Conservation (phyloP, 192 early-diverging fungal genomes). For the Backusella psychrophila region DNA sequence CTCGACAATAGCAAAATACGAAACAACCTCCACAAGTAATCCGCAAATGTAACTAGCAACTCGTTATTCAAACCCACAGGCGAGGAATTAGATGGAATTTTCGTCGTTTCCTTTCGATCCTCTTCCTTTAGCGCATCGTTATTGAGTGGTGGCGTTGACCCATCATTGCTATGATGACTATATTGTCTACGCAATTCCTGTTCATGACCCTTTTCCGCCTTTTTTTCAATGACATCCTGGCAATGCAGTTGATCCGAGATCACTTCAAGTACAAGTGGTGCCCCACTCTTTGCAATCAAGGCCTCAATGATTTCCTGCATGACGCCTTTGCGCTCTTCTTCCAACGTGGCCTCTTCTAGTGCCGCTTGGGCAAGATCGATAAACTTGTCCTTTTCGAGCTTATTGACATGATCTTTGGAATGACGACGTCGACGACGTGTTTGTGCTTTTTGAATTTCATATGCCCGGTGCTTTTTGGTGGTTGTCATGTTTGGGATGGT, state of each 20-base stretch:
- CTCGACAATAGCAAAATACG: conserved; percentile 21
- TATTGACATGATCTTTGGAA: background rate
- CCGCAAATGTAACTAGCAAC: background rate
- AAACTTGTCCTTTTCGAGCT: conserved; percentile 15
- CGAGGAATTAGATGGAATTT: background rate
- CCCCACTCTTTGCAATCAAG: conserved; percentile 20
- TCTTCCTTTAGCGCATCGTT: background rate
- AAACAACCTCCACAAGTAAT: conserved; percentile 29
- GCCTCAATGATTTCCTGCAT: conserved; percentile 34
- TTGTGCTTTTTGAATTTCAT: background rate
- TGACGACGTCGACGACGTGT: background rate
- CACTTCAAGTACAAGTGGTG: conserved; percentile 21
- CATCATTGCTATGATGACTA: background rate
- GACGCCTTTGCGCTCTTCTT: conserved; percentile 32
- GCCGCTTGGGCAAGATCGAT: conserved; percentile 34
- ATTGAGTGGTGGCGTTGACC: background rate
- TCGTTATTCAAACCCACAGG: background rate
- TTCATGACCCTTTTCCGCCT: conserved; percentile 18
- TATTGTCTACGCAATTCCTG: background rate
- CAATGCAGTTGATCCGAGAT: conserved; percentile 27
- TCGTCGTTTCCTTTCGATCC: background rate
- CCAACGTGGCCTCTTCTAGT: conserved; percentile 28
- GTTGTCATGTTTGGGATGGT: background rate
- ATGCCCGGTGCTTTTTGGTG: background rate
- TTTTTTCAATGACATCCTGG: conserved; percentile 32